Percentiles rank a stretch among this genome's conserved stretches.
Conservation (phyloP, 768 basidiomycete species). For the Pulveroboletus ravenelii region DNA sequence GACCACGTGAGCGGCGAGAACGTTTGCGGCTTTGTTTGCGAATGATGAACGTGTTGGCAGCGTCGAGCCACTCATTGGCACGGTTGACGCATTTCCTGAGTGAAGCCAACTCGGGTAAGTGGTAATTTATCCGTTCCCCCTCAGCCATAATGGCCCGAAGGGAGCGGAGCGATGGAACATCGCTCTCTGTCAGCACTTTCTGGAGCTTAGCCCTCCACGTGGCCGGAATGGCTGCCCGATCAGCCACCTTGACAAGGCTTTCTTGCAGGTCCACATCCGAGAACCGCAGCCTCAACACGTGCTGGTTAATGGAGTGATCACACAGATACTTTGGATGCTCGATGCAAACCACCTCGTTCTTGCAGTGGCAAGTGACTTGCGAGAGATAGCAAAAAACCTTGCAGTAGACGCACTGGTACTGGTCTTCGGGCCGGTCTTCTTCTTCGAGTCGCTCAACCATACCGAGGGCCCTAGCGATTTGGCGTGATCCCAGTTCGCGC, state of each 20-base stretch:
- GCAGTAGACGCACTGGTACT: conserved; percentile 93
- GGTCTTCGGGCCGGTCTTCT: conserved; percentile 84
- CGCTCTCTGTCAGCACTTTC: conserved; percentile 61
- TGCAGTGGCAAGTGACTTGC: conserved; percentile 81
- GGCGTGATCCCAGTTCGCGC: conserved; percentile 70
- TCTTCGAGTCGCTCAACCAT: conserved; percentile 68
- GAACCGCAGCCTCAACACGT: conserved; percentile 73
- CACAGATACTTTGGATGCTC: conserved; percentile 82
- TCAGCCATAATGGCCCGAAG: conserved; percentile 82
- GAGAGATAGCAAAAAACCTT: conserved; percentile 95
- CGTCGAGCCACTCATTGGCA: conserved; percentile 87
- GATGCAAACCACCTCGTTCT: conserved; percentile 74
- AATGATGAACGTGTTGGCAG: conserved; percentile 70
- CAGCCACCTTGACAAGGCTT: conserved; percentile 57
- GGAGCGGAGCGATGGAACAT: conserved; percentile 68
- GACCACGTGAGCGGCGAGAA: conserved; percentile 57
- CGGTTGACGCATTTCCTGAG: conserved; percentile 76
- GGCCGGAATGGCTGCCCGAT: conserved; percentile 68
- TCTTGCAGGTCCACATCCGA: conserved; percentile 73
- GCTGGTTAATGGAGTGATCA: conserved; percentile 50
- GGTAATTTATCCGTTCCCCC: conserved; percentile 79
- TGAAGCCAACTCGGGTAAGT: conserved; percentile 62
- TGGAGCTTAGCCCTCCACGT: conserved; percentile 72
- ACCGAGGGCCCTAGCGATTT: conserved; percentile 52
- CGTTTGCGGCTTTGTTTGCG: conserved; percentile 80